phyloP scores from a whole-genome alignment of 2,329 filamentous ascomycete species.

The Botrytis porri region DNA sequence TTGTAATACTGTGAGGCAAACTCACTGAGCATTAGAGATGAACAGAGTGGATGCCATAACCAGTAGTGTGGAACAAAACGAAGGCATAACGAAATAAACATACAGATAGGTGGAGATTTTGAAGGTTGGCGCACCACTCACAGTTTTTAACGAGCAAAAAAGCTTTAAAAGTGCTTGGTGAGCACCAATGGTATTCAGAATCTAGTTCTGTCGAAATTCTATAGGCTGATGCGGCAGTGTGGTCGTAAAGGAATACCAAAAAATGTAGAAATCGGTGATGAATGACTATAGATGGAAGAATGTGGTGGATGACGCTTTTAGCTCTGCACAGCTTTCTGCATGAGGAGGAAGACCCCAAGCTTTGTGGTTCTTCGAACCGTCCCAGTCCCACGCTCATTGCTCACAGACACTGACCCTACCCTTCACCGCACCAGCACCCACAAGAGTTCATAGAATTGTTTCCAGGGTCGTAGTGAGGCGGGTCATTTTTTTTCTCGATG shows the following conservation, averaged over 20 bases:
- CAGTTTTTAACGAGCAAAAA: conserved; percentile 22
- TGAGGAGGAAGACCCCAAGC: conserved; percentile 20
- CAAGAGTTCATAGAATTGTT: conserved; percentile 25
- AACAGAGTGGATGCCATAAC: conserved; percentile 26
- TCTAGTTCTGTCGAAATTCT: conserved; percentile 1
- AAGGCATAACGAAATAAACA: conserved; percentile 24
- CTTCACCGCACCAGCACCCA: conserved; percentile 27
- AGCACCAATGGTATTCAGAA: conserved; percentile 11
- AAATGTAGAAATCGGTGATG: conserved; percentile 18
- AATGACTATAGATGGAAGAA: conserved; percentile 22
- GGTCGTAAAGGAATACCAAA: conserved; percentile 9
- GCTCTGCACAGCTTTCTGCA: conserved; percentile 28
- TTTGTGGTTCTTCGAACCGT: conserved; percentile 24
- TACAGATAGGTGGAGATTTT: conserved; percentile 29
- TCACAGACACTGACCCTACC: conserved; percentile 31
- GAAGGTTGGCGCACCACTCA: conserved; percentile 32
- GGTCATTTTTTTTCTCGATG: conserved; percentile 26
- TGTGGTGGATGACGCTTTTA: conserved; percentile 33
- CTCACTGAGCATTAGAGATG: conserved; percentile 26
- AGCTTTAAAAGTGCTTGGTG: conserved; percentile 29
- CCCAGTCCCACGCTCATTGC: conserved; percentile 32
- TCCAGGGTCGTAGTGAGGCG: conserved; percentile 29
- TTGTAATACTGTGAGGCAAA: conserved; percentile 22
- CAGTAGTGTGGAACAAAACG: conserved; percentile 25
- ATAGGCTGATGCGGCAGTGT: conserved; percentile 18